These are phyloP conservation scores for Cladosporium phlei DNA, from an alignment of 2,329 filamentous ascomycete genomes.

Conservation along the genomic window DNA sequence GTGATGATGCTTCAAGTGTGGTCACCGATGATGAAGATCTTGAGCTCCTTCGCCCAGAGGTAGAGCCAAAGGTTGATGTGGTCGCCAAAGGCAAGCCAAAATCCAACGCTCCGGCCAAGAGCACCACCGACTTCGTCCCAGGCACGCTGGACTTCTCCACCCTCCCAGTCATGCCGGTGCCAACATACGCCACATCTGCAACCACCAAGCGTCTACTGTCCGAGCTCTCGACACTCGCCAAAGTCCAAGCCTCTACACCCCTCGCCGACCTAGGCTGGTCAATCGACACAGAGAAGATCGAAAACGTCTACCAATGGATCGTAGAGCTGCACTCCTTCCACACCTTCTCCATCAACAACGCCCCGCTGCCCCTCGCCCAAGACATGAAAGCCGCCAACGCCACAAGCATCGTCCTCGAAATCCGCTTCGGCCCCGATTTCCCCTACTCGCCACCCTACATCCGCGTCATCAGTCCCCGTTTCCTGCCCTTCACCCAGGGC, in stretches of 20 bases:
- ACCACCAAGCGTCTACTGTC: slow-evolving; percentile 61
- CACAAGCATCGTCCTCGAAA: slow-evolving; percentile 70
- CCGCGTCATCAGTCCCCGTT: slow-evolving; percentile 74
- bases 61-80: slow-evolving; percentile 14
- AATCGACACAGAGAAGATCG: slow-evolving; percentile 61
- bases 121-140: slow-evolving; percentile 55
- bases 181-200: slow-evolving; percentile 57
- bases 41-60: slow-evolving; percentile 34
- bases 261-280: slow-evolving; percentile 75
- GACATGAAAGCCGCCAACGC: slow-evolving; percentile 65
- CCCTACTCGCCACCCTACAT: slow-evolving; percentile 80
- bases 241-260: slow-evolving; percentile 57
- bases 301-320: slow-evolving; percentile 85
- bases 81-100: neutral
- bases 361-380: slow-evolving; percentile 59
- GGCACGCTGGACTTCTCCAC: slow-evolving; percentile 58
- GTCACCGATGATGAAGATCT: slow-evolving; percentile 48
- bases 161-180: slow-evolving; percentile 61
- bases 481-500: slow-evolving; percentile 64
- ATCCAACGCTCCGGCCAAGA: neutral
- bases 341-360: slow-evolving; percentile 24
- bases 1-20: slow-evolving; percentile 43
- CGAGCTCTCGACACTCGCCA: slow-evolving; percentile 61
- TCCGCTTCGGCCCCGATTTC: slow-evolving; percentile 73
- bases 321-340: slow-evolving; percentile 79